Evolutionary conservation across 148 eudicot species (phyloP).

Genomic region (Suaeda aralocaspica): DNA sequence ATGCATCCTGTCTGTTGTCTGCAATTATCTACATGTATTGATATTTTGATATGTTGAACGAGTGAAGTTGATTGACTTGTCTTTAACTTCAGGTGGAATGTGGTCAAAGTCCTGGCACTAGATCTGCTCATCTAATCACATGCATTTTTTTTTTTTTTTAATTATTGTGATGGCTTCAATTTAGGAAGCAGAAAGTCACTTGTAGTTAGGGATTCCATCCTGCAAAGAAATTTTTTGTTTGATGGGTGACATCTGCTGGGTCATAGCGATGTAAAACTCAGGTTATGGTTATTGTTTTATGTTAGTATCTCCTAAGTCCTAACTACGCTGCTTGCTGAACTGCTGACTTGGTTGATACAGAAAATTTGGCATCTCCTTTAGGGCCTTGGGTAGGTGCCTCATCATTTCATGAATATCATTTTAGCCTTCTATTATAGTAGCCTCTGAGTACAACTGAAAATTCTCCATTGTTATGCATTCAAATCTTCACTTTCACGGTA

Average conservation of each 20-base stretch:
- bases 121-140: background rate
- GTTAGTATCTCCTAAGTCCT: too few relatives aligned
- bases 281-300: too few relatives aligned
- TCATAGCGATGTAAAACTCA: too few relatives aligned
- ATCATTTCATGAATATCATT: background rate
- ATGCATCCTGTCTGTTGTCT: background rate
- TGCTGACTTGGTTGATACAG: background rate
- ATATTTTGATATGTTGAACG: constrained; percentile 14
- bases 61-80: background rate
- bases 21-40: background rate
- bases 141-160: too few relatives aligned
- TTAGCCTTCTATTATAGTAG: background rate
- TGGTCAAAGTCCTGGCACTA: background rate
- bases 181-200: background rate
- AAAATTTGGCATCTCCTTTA: too few relatives aligned
- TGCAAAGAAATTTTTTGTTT: background rate
- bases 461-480: background rate
- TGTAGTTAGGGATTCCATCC: background rate
- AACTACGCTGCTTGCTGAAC: too few relatives aligned
- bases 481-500: background rate
- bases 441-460: background rate
- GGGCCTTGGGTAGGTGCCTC: too few relatives aligned
- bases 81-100: background rate
- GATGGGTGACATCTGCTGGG: background rate
- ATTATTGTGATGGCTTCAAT: too few relatives aligned